Evolutionary conservation across 2,329 filamentous ascomycete species (phyloP).

Genomic region (Fusarium nelsonii): DNA sequence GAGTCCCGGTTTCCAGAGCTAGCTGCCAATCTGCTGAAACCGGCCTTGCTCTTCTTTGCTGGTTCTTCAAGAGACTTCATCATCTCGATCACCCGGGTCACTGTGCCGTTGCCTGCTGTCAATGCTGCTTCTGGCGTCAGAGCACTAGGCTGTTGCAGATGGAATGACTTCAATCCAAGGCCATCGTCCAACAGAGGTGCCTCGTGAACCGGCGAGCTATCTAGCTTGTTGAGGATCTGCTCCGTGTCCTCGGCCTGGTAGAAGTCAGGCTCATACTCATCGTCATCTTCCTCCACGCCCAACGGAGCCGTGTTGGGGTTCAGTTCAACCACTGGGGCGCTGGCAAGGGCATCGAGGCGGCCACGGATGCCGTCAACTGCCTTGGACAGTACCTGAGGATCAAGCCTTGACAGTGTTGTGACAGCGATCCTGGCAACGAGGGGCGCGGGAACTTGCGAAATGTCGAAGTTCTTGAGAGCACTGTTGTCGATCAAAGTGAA

Average conservation of each 20-base stretch:
- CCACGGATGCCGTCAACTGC: constrained; percentile 75
- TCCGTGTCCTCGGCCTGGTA: constrained; percentile 81
- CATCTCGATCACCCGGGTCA: constrained; percentile 82
- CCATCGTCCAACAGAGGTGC: constrained; percentile 51
- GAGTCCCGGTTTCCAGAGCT: constrained; percentile 87
- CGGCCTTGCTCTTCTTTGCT: constrained; percentile 72
- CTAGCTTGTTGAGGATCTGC: constrained; percentile 81
- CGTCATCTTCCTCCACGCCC: constrained; percentile 82
- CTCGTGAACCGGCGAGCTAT: constrained; percentile 71
- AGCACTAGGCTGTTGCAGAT: constrained; percentile 79
- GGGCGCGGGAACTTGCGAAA: constrained; percentile 79
- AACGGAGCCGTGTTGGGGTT: constrained; percentile 71
- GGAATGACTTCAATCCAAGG: constrained; percentile 82
- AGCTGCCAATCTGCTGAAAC: constrained; percentile 86
- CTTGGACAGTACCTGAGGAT: constrained; percentile 74
- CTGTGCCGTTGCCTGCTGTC: constrained; percentile 79
- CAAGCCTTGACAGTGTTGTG: constrained; percentile 78
- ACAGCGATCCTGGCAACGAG: constrained; percentile 86
- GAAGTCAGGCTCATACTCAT: constrained; percentile 91
- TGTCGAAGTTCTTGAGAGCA: constrained; percentile 83
- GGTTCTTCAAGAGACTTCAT: constrained; percentile 79
- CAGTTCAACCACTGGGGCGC: constrained; percentile 59
- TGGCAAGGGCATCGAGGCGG: constrained; percentile 61
- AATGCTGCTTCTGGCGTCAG: constrained; percentile 78
- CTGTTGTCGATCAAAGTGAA: constrained; percentile 84